Evolutionary conservation across 208 protist genomes (phyloP), one percentile per base, ranked within the genome.

Genomic region (Acanthamoeba royreba): DNA sequence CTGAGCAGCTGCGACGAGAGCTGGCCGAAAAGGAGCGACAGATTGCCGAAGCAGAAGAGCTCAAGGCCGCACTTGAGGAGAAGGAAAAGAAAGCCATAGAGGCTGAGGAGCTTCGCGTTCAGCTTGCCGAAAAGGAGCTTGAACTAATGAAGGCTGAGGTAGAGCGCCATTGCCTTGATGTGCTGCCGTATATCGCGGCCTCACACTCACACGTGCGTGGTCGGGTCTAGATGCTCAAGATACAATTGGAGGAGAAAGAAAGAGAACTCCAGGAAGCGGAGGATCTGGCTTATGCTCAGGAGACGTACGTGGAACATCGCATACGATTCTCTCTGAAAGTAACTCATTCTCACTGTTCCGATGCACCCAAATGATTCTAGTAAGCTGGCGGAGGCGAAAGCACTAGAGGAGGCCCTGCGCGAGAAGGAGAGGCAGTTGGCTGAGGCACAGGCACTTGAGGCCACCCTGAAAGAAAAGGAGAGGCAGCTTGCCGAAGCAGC

Each of bases 101-200:
- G 72, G 72, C 72, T 45, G 72, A 83, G 28, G 72, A 83, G 43
- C n/a, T 83, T 15, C 72, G 72, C 42, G 3, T 53, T 28, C 72
- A 83, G 72, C 43, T 83, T 15, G 72, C 72, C 42, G 42, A 83
- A 45, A 83, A 53, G 72, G 72, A 83, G 42, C 72, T 83, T 45
- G 72, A 83, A 28, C 72, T 83, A 22, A 83, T 45, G 72, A 83
- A 83, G 35, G 72, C 72, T 45, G 72, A 83, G n/a, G 72, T 83
- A 53, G 35, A 31, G 46, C 19, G 49, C 49, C 49, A 19, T 19
- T 19, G 49, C 49, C 66, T 15, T 77, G 9, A 11, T 28, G n/a
- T 25, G 43, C 17, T 47, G 8, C 19, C 0, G 4, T 46, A 31
- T 19, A 11, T 47, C 3, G 43, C 63, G 49, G n/a, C n/a, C n/a